Percentiles rank a stretch among this genome's conserved stretches.
Conservation (phyloP, 768 basidiomycete species). For the Rhodotorula taiwanensis region DNA sequence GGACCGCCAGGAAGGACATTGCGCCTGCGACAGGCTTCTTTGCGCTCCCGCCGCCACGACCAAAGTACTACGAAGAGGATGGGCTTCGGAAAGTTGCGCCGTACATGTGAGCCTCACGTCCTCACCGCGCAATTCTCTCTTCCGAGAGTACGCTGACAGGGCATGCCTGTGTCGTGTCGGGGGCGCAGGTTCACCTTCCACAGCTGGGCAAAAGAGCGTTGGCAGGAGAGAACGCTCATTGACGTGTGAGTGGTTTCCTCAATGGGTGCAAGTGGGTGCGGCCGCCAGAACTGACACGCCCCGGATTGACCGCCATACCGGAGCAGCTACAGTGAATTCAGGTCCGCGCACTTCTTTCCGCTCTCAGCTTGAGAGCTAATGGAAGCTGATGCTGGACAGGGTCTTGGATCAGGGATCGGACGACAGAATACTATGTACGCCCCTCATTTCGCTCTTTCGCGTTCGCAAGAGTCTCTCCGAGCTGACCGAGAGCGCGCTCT, state of each 20-base stretch:
- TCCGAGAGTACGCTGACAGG: too few species aligned
- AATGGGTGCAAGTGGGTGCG: too few species aligned
- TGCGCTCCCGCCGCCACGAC: slow-evolving; percentile 16
- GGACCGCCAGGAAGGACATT: slow-evolving; percentile 16
- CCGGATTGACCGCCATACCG: neutral
- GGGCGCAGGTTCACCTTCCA: slow-evolving; percentile 20
- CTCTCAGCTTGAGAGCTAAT: neutral
- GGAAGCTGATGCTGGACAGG: slow-evolving; percentile 9
- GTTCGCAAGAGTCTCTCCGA: neutral
- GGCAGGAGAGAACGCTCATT: slow-evolving; percentile 31
- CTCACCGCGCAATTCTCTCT: neutral
- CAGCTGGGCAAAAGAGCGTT: slow-evolving; percentile 32
- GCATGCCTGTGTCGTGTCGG: too few species aligned
- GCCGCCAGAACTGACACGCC: neutral
- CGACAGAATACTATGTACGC: slow-evolving; percentile 34
- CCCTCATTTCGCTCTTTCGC: neutral
- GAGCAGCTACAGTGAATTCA: slow-evolving; percentile 38
- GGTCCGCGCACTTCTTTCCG: slow-evolving; percentile 17
- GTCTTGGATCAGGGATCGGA: slow-evolving; percentile 32
- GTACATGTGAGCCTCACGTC: slow-evolving; percentile 25
- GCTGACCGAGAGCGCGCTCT: too few species aligned
- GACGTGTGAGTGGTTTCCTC: slow-evolving; percentile 24
- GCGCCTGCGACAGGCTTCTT: slow-evolving; percentile 16
- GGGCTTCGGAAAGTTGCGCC: slow-evolving; percentile 35
- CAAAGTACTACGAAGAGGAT: slow-evolving; percentile 27